Conservation (phyloP, 345 rosid genomes). For the Salix exigua region DNA sequence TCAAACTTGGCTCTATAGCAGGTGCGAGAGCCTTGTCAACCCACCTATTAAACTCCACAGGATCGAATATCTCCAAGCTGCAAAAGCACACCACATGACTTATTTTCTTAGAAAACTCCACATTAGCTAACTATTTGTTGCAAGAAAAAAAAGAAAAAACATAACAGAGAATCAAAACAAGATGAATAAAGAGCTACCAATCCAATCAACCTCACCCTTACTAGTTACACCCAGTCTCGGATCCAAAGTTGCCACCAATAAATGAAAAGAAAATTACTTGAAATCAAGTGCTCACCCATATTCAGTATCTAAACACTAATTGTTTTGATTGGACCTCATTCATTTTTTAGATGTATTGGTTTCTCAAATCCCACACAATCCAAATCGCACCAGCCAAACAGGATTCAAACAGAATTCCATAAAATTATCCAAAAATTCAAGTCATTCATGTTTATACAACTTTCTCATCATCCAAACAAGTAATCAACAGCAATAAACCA, state of each 20-base stretch:
- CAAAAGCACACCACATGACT: conserved; percentile 7
- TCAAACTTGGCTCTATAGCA: conserved; percentile 65
- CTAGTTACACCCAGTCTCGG: neutral
- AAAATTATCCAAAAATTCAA: no score
- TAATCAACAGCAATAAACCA: neutral
- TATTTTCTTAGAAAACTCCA: no score
- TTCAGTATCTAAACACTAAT: neutral
- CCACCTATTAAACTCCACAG: conserved; percentile 69
- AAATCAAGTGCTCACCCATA: neutral
- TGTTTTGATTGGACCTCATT: neutral
- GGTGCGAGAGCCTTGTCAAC: conserved; percentile 72
- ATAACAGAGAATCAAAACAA: neutral
- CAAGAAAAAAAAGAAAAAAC: neutral
- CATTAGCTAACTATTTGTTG: neutral
- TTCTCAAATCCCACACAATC: neutral
- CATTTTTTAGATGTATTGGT: neutral
- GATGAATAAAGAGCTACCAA: neutral
- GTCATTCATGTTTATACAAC: no score
- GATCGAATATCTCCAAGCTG: conserved; percentile 68
- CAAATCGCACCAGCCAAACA: neutral
- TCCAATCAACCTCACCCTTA: no score
- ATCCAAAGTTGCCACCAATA: no score
- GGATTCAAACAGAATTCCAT: neutral
- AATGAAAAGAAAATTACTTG: neutral
- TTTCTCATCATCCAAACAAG: neutral